Evolutionary conservation across 2,329 filamentous ascomycete genomes (phyloP), one percentile per base, ranked within the genome.

Genomic region (Colletotrichum incanum): DNA sequence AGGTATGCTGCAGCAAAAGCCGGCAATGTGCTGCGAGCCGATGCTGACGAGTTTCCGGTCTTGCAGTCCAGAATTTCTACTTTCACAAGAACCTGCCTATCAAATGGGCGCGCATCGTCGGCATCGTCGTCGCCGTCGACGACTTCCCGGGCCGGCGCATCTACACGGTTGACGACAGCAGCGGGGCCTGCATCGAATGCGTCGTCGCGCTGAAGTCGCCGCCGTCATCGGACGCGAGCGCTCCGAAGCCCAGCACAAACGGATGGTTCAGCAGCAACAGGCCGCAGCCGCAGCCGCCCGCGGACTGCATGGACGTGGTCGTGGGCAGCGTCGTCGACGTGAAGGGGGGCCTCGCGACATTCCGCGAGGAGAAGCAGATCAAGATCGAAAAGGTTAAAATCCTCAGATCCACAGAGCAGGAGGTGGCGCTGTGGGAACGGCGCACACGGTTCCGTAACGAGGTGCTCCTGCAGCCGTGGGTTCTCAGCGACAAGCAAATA

Each of bases 41-140:
- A 12, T n/a, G 50, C 65, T 58, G 8, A 61, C n/a, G 9, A 16
- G 54, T 41, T 18, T 63, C 34, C 7, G 41, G 20, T 26, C 1
- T 12, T 45, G 3, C 39, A 63, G 86, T 86, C 60, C 87, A 90
- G 76, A 83, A 87, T 74, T 84, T 92, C 43, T 92, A 86, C 78
- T 94, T 95, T 80, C 87, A 91, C 82, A 81, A 86, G 61, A 95
- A 95, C 80, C 90, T 95, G 75, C 93, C 93, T 0, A 90, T 96
- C 76, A 90, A 91, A 86, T 95, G 92, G 89, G 89, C 93, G 65
- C 91, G 92, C 73, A 81, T 95, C 41, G 87, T 91, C 9, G 94
- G 94, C 39, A 81, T 94, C 11, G 87, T 96, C 28, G 91, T 95
- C 67, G 89, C 88, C 16, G 82, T 90, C 45, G 87, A 90, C 74